Base-by-base conservation (phyloP, 805 yeast species). In the Ogataea saltuana region DNA sequence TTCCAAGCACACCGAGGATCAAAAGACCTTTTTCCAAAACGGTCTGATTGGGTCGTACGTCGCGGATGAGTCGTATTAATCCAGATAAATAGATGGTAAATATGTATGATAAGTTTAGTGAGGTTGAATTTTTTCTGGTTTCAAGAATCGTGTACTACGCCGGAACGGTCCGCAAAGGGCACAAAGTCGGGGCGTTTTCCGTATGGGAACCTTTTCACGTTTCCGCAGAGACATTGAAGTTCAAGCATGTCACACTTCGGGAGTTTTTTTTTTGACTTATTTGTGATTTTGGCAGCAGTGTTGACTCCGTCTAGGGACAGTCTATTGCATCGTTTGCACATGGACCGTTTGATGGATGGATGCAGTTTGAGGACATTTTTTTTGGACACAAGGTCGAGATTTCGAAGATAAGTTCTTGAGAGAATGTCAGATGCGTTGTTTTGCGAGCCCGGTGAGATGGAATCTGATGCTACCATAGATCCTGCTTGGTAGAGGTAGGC, bases 251-350 rank as follows among this genome's bases (percentile, higher is more conserved):
- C 85, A 49, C 70, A 66, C 17, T 63, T 58, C 0, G 59, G 51
- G 1, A 51, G 25, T 22, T 61, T 36, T 0, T 40, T 28, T 34
- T 65, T 70, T 15, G 78, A 74, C 12, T 39, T 39, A 54, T 81
- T 79, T 25, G 63, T 69, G 1, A 82, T 42, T 16, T 66, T 59
- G 2, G 70, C 51, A 1, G 58, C 35, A 38, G 74, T 55, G 15
- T 73, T 70, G 13, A 68, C 39, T 0, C 81, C 83, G 0, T 83
- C 79, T 1, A 78, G 54, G 47, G 75, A 64, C 8, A 75, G 46
- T 7, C 79, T 60, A 33, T 74, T 64, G 61, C 96, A 88, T 27
- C 64, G 65, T 53, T 86, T 87, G 63, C 96, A 88, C 12, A 82
- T 57, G 0, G 75, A 70, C 51, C 95, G 69, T 61, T 88, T 88